Evolutionary conservation across 352 stramenopile species (phyloP), one percentile per base, ranked within the genome.

Genomic region (Globisporangium recalcitrans): DNA sequence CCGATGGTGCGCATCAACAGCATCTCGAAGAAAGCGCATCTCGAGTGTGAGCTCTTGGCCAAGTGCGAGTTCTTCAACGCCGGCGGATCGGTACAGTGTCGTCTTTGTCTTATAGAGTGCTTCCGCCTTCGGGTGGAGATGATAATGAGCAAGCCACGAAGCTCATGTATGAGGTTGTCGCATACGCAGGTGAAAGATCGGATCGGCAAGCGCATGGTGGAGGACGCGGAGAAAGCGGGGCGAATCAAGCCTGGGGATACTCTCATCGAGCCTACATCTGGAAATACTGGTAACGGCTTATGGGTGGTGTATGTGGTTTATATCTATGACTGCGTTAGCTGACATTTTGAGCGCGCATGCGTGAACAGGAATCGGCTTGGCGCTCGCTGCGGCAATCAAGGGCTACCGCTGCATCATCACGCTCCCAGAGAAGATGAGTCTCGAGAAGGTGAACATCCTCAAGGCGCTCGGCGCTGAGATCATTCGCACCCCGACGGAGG

Each of bases 21-120:
- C 55, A 83, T 97, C 51, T 74, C 77, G 26, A 66, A 76, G 52
- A 90, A 90, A 67, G 73, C 87, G 22, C 77, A 78, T 29, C 71
- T 93, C 38, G 74, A 96, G 58, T 96, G 86, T 70, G 91, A 98
- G 59, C 62, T 98, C n/a, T 77, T 95, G 42, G 90, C 85, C 64
- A 98, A 98, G 73, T 97, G 93, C 79, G 92, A 98, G 83, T 95
- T 96, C 75, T 97, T 98, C 71, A 98, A 98, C 72, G 82, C 90
- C 22, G 88, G 90, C 14, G 87, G 87, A 27, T 95, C 78, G 52
- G 88, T 62, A 46, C n/a, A n/a, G n/a, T n/a, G n/a, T n/a, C n/a
- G 31, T 6, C n/a, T 16, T 7, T 46, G 11, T 36, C 8, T 36
- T 13, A 36, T 13, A 36, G 29, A 32, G 9, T 32, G 9, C 29